Percentiles rank a stretch among this genome's conserved stretches.
phyloP scores from a whole-genome alignment of 257 asterid species.

The Fraxinus excelsior region DNA sequence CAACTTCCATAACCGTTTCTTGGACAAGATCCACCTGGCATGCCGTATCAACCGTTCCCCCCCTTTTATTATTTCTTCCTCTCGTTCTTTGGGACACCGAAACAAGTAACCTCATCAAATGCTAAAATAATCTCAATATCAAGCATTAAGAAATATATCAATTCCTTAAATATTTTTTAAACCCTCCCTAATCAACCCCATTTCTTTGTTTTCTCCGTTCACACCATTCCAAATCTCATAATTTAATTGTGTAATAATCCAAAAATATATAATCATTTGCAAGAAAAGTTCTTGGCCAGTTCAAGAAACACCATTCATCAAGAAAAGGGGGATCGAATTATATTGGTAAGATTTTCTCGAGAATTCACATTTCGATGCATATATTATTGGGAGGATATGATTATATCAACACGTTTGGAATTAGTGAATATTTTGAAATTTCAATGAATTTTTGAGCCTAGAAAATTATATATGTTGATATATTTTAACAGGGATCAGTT shows the following conservation, averaged over 20 bases:
- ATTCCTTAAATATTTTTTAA: constrained; percentile 7
- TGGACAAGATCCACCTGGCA: constrained; percentile 41
- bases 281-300: constrained; percentile 12
- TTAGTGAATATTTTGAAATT: not conserved
- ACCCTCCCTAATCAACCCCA: constrained; percentile 24
- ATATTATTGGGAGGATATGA: not conserved
- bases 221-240: not conserved
- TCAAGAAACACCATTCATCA: constrained; percentile 23
- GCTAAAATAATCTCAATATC: not conserved
- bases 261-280: not conserved
- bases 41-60: constrained; percentile 28
- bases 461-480: not conserved
- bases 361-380: not conserved
- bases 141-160: not conserved
- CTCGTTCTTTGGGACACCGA: not conserved
- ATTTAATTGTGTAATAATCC: not conserved
- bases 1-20: constrained; percentile 53
- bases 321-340: not conserved
- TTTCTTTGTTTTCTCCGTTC: constrained; percentile 22
- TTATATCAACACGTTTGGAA: not conserved
- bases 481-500: not conserved
- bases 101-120: constrained; percentile 3
- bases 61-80: not conserved
- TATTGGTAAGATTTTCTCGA: not conserved
- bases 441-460: not conserved